These are phyloP conservation scores for Alternaria viburni DNA, from an alignment of 2,329 filamentous ascomycete species.

Conservation along the genomic window DNA sequence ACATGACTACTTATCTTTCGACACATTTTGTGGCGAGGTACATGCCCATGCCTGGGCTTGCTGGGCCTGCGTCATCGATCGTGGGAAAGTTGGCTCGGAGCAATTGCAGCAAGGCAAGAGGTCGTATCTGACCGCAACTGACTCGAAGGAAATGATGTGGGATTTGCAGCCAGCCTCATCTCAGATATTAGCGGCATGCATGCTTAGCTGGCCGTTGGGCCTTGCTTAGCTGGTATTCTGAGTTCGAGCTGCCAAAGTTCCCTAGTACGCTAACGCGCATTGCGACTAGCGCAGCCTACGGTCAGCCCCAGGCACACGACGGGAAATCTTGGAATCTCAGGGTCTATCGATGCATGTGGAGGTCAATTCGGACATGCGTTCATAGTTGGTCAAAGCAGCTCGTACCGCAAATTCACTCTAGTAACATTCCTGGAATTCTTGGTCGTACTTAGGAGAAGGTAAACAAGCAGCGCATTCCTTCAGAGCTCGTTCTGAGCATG, in stretches of 20 bases:
- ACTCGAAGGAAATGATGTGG: slow-evolving; percentile 2
- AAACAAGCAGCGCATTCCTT: background rate
- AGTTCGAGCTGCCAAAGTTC: background rate
- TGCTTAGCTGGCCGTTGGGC: background rate
- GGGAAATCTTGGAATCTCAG: background rate
- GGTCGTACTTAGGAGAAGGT: background rate
- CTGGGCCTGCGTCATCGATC: slow-evolving; percentile 43
- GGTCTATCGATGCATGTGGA: background rate
- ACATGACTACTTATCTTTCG: slow-evolving; percentile 15
- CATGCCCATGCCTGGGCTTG: slow-evolving; percentile 21
- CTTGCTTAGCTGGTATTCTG: background rate
- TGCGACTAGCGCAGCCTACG: background rate
- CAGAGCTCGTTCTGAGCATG: background rate
- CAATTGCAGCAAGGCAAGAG: slow-evolving; percentile 13
- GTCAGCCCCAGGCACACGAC: background rate
- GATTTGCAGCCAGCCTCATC: background rate
- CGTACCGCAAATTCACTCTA: background rate
- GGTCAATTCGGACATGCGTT: background rate
- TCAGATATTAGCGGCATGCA: background rate
- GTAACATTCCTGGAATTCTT: background rate
- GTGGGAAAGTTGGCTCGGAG: slow-evolving; percentile 36
- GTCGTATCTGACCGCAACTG: slow-evolving; percentile 14
- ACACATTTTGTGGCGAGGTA: slow-evolving; percentile 26
- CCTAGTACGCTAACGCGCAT: background rate
- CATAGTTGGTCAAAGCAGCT: background rate